A percentile compares a stretch with the other conserved stretches of the same genome.
phyloP scores from a whole-genome alignment of 768 basidiomycete species.

The Crucibulum laeve region DNA sequence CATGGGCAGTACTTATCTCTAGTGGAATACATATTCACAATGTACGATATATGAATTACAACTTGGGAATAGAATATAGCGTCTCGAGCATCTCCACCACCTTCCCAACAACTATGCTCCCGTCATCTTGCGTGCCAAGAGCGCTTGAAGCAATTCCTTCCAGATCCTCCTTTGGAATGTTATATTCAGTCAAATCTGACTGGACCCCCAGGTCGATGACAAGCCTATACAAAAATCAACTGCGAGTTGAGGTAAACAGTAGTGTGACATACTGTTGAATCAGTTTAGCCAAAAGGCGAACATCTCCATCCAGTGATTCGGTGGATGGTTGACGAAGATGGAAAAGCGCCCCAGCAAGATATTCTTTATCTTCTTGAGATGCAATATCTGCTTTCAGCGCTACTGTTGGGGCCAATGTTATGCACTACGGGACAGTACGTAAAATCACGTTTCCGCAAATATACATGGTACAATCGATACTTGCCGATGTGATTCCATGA shows the following conservation, averaged over 20 bases:
- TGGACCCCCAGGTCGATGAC: slow-evolving; percentile 56
- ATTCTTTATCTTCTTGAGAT: slow-evolving; percentile 58
- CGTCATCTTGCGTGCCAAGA: slow-evolving; percentile 38
- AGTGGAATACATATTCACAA: too few relatives aligned
- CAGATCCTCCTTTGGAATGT: slow-evolving; percentile 56
- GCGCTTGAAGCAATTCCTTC: slow-evolving; percentile 46
- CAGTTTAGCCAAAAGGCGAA: slow-evolving; percentile 43
- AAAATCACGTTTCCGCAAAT: neutral
- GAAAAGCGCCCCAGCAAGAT: slow-evolving; percentile 51
- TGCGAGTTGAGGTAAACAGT: neutral
- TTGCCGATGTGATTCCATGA: slow-evolving; percentile 80
- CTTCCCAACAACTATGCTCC: slow-evolving; percentile 21
- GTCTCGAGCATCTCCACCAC: slow-evolving; percentile 48
- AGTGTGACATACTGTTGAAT: slow-evolving; percentile 46
- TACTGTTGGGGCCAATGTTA: slow-evolving; percentile 66
- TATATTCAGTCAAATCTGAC: slow-evolving; percentile 54
- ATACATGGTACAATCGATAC: slow-evolving; percentile 13
- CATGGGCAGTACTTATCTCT: too few relatives aligned
- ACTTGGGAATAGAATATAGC: slow-evolving; percentile 26
- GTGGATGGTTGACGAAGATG: slow-evolving; percentile 58
- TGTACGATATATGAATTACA: too few relatives aligned
- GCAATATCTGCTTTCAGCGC: slow-evolving; percentile 52
- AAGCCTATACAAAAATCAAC: slow-evolving; percentile 34
- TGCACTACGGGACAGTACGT: slow-evolving; percentile 40
- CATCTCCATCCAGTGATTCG: slow-evolving; percentile 62